A percentile compares a stretch with the other conserved stretches of the same genome.
Evolutionary conservation across 2,329 filamentous ascomycete genomes (phyloP).

Genomic region (Venturia nashicola): DNA sequence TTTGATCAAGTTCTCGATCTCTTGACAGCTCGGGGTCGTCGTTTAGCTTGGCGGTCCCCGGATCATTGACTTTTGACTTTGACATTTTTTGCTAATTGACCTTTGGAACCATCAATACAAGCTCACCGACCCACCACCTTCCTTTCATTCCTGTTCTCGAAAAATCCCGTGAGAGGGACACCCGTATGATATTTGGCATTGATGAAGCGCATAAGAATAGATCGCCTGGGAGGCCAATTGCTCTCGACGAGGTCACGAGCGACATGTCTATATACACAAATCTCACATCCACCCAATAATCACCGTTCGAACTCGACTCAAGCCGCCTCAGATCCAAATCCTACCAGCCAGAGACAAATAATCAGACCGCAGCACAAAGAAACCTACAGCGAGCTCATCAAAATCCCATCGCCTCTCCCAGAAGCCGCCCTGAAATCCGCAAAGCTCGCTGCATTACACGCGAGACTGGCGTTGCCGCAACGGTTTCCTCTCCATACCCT

Average conservation of each 20-base stretch:
- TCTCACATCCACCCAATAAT: constrained; percentile 18
- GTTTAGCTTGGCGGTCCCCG: neutral
- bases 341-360: neutral
- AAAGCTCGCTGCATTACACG: constrained; percentile 86
- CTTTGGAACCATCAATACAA: neutral
- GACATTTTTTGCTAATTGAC: neutral
- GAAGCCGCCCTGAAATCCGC: constrained; percentile 58
- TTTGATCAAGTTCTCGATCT: neutral
- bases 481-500: constrained; percentile 78
- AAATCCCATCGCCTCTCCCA: constrained; percentile 59
- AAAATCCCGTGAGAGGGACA: neutral
- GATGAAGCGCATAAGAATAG: constrained; percentile 52
- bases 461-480: constrained; percentile 68
- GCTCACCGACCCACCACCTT: neutral
- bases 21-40: too few relatives aligned
- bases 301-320: constrained; percentile 18
- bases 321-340: neutral
- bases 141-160: neutral
- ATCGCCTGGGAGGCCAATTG: constrained; percentile 48
- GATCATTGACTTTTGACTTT: neutral
- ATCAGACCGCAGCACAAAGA: neutral
- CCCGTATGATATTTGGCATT: constrained; percentile 9
- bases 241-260: constrained; percentile 33
- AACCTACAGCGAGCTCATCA: neutral
- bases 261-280: constrained; percentile 11